Base-by-base conservation (phyloP, 192 early-diverging fungal genomes). In the Linnemannia exigua region DNA sequence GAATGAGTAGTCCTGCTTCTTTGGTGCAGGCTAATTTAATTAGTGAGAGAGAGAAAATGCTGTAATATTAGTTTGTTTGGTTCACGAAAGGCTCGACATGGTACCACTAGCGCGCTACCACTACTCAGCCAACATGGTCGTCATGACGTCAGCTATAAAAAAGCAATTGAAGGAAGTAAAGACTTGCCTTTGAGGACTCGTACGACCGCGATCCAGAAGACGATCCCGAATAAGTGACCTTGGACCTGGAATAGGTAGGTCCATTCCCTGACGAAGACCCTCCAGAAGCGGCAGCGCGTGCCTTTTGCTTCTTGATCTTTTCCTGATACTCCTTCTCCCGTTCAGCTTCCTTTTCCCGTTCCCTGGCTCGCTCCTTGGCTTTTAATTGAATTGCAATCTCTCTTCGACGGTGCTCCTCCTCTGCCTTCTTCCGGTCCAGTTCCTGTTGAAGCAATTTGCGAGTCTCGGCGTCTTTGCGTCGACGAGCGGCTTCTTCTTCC, bases 331-430 rank as follows among this genome's bases (percentile, higher is more conserved):
- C 69, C 70, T 61, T 76, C 58, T 86, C 84, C 22, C 84, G 41
- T 61, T 86, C 84, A 12, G 33, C 44, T 31, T 86, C 84, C 5
- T 70, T 74, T 52, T 79, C 83, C 19, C 76, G 73, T 54, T 79
- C 77, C 14, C 74, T 67, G 3, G 84, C 84, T 8, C 84, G 77
- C 37, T 86, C 84, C 76, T 86, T 86, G 54, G 84, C 84, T 50
- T 71, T 79, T 38, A 77, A 31, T 25, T 70, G 70, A 5, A 79
- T 61, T 0, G 84, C 84, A 38, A 50, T 70, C n/a, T 86, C 84
- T 7, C 84, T 67, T 3, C 58, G 71, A 2, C 84, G 73, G 1
- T 72, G 58, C 25, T 86, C 84, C 31, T 86, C 84, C 75, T 86
- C 84, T 5, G 67, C 28, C 37, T 69, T 71, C 48, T 77, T 86